A percentile compares a stretch with the other conserved stretches of the same genome.
phyloP scores from a whole-genome alignment of 805 yeast genomes.

The Peterozyma toletana region DNA sequence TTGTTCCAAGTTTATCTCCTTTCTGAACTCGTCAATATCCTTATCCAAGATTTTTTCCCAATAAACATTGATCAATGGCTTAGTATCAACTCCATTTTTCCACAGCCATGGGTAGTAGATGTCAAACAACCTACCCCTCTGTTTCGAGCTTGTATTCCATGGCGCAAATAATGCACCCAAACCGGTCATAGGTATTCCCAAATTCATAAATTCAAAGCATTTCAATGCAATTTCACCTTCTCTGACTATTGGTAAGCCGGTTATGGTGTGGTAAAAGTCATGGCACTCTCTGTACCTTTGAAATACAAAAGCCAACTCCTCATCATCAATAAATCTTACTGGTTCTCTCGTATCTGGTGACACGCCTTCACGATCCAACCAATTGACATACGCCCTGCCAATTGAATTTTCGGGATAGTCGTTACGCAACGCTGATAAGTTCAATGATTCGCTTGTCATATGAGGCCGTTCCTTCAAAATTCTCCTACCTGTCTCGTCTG shows the following conservation, averaged over 20 bases:
- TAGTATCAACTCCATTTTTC: constrained; percentile 60
- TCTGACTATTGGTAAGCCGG: constrained; percentile 81
- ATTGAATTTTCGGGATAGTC: constrained; percentile 58
- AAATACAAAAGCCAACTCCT: constrained; percentile 86
- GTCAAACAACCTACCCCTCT: constrained; percentile 54
- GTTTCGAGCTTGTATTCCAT: constrained; percentile 40
- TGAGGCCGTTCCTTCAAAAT: constrained; percentile 77
- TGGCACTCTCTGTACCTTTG: constrained; percentile 95
- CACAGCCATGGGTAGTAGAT: constrained; percentile 88
- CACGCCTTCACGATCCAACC: constrained; percentile 84
- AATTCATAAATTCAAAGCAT: constrained; percentile 84
- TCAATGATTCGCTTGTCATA: constrained; percentile 65
- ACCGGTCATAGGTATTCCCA: constrained; percentile 94
- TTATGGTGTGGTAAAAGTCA: constrained; percentile 90
- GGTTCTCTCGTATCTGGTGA: constrained; percentile 91
- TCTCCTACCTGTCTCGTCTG: constrained; percentile 68
- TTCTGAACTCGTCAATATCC: constrained; percentile 67
- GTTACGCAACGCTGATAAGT: constrained; percentile 49
- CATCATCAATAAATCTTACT: constrained; percentile 82
- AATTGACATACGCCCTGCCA: constrained; percentile 71
- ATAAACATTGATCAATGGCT: constrained; percentile 77
- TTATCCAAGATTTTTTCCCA: constrained; percentile 81
- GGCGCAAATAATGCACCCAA: constrained; percentile 90
- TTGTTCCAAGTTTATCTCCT: constrained; percentile 61
- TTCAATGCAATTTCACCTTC: constrained; percentile 97